Evolutionary conservation across 768 basidiomycete species (phyloP).

Genomic region (Lactifluus rugatus): DNA sequence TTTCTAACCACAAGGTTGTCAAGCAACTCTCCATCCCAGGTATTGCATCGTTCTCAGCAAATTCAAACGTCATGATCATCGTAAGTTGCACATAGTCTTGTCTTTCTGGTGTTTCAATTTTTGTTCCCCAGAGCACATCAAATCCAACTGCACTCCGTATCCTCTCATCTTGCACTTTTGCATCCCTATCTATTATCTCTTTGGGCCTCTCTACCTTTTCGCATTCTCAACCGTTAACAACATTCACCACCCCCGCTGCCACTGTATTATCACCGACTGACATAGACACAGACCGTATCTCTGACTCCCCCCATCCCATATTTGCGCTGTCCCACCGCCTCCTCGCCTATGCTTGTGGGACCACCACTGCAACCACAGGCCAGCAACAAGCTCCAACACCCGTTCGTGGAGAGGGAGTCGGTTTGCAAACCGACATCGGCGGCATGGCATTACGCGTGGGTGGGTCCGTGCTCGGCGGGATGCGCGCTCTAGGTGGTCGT

Average conservation of each 20-base stretch:
- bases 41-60: constrained; percentile 37
- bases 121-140: constrained; percentile 43
- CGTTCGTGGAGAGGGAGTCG: constrained; percentile 13
- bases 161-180: constrained; percentile 45
- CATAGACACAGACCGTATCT: neutral
- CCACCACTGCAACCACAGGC: constrained; percentile 16
- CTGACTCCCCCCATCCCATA: constrained; percentile 33
- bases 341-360: constrained; percentile 45
- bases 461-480: constrained; percentile 51
- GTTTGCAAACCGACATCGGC: constrained; percentile 40
- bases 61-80: constrained; percentile 42
- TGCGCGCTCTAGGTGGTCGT: constrained; percentile 53
- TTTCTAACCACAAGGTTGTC: constrained; percentile 40
- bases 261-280: constrained; percentile 32
- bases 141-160: constrained; percentile 46
- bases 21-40: constrained; percentile 38
- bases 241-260: constrained; percentile 27
- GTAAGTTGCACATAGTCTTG: constrained; percentile 31
- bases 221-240: constrained; percentile 22
- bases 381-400: constrained; percentile 17
- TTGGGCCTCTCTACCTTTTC: constrained; percentile 38
- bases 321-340: constrained; percentile 55
- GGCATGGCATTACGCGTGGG: constrained; percentile 49
- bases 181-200: constrained; percentile 41
- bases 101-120: neutral